These are phyloP conservation scores for Trypethelium eluteriae DNA, from an alignment of 495 filamentous ascomycete genomes.

Conservation along the genomic window DNA sequence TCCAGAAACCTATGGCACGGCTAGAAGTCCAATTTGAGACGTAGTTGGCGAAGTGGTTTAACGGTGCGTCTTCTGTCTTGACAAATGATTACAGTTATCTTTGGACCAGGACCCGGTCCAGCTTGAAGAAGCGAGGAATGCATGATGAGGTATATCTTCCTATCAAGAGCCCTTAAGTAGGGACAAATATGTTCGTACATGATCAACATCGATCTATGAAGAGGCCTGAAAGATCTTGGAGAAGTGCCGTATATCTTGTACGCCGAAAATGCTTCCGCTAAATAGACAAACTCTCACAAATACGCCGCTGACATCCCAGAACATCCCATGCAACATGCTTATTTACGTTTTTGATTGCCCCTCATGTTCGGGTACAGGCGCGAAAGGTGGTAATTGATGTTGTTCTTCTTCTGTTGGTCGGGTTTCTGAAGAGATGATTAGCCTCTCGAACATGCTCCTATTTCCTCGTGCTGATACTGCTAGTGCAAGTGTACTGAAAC, in stretches of 20 bases:
- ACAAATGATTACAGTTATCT: too few relatives aligned
- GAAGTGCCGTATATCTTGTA: background rate
- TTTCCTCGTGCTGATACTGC: background rate
- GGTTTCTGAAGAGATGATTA: constrained; percentile 45
- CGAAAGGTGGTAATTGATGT: constrained; percentile 89
- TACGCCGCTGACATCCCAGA: background rate
- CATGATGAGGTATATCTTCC: too few relatives aligned
- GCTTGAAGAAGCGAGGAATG: too few relatives aligned
- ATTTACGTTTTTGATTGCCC: constrained; percentile 63
- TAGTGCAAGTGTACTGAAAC: background rate
- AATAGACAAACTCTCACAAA: background rate
- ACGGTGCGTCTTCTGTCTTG: too few relatives aligned
- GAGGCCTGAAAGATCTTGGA: background rate
- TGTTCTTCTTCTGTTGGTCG: constrained; percentile 61
- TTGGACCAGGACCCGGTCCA: too few relatives aligned
- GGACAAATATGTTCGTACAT: background rate
- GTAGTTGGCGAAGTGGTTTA: too few relatives aligned
- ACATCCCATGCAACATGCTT: background rate
- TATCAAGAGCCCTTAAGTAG: too few relatives aligned
- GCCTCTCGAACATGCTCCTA: background rate
- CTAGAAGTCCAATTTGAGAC: too few relatives aligned
- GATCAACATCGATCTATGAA: background rate
- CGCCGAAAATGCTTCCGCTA: constrained; percentile 1
- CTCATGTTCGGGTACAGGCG: constrained; percentile 78
- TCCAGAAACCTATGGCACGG: too few relatives aligned